phyloP scores from a whole-genome alignment of 2,329 filamentous ascomycete genomes.

The Seiridium cupressi region DNA sequence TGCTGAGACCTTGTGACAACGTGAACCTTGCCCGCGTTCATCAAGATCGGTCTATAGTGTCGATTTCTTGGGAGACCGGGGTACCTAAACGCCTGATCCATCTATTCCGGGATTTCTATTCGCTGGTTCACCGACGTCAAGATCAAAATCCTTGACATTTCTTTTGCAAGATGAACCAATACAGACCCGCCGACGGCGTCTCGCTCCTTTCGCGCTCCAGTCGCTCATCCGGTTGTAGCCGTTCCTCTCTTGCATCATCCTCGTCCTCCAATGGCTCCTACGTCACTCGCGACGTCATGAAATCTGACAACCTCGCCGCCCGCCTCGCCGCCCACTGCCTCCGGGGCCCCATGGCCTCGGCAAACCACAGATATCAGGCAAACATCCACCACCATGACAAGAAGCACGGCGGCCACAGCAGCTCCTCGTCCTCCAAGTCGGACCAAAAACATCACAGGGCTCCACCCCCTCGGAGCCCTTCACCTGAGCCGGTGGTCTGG shows the following conservation, averaged over 20 bases:
- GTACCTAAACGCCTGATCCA: not conserved
- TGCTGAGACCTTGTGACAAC: not conserved
- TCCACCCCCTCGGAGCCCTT: too few species aligned
- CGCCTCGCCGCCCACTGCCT: conserved; percentile 26
- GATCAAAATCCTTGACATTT: not conserved
- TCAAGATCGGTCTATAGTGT: not conserved
- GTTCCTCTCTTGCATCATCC: not conserved
- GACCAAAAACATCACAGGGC: too few species aligned
- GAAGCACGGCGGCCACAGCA: not conserved
- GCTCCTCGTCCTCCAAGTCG: not conserved
- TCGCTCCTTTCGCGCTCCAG: not conserved
- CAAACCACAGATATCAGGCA: conserved; percentile 1
- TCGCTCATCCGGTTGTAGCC: not conserved
- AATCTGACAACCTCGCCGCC: conserved; percentile 17
- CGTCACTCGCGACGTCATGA: conserved; percentile 24
- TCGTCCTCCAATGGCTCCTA: conserved; percentile 14
- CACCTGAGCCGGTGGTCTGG: too few species aligned
- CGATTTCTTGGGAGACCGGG: too few species aligned
- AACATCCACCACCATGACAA: not conserved
- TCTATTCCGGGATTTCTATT: too few species aligned
- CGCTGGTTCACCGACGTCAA: not conserved
- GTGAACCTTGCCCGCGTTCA: not conserved
- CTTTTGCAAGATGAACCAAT: not conserved
- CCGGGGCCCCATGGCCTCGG: conserved; percentile 26
- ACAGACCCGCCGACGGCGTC: not conserved